phyloP scores from a whole-genome alignment of 2,329 filamentous ascomycete genomes.

The Mycosphaerella arachidis region DNA sequence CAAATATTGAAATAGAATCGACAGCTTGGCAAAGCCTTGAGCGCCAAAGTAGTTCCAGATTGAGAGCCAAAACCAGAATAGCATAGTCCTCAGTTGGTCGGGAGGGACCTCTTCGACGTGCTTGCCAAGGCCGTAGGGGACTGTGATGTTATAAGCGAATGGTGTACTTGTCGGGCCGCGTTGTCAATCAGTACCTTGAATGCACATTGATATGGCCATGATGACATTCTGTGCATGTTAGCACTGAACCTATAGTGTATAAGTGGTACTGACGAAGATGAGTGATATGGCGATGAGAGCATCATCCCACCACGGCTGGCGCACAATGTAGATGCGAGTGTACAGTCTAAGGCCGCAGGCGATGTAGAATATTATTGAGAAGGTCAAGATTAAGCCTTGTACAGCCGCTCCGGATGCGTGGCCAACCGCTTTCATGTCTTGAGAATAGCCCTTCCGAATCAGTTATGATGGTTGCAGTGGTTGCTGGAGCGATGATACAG shows the following conservation, averaged over 20 bases:
- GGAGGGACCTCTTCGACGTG: background rate
- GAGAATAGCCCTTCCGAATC: background rate
- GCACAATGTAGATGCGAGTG: background rate
- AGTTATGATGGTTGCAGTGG: no score
- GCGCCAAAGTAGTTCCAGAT: constrained; percentile 12
- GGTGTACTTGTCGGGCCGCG: background rate
- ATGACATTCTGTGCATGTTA: background rate
- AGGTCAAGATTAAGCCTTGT: background rate
- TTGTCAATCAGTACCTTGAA: background rate
- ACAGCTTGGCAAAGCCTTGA: constrained; percentile 9
- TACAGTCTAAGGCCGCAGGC: background rate
- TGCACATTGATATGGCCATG: background rate
- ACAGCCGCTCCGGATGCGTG: background rate
- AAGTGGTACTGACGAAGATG: background rate
- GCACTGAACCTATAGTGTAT: background rate
- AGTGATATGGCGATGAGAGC: background rate
- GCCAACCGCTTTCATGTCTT: background rate
- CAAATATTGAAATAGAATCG: constrained; percentile 7
- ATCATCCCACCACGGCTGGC: background rate
- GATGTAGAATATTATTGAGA: background rate
- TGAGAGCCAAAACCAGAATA: constrained; percentile 16
- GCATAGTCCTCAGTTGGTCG: background rate
- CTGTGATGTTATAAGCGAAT: background rate
- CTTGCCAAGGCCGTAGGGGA: background rate
- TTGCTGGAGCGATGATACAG: no score